A percentile compares a stretch with the other conserved stretches of the same genome.
Conservation (phyloP, 1,139 yeast genomes). For the Magnusiomyces suaveolens region DNA sequence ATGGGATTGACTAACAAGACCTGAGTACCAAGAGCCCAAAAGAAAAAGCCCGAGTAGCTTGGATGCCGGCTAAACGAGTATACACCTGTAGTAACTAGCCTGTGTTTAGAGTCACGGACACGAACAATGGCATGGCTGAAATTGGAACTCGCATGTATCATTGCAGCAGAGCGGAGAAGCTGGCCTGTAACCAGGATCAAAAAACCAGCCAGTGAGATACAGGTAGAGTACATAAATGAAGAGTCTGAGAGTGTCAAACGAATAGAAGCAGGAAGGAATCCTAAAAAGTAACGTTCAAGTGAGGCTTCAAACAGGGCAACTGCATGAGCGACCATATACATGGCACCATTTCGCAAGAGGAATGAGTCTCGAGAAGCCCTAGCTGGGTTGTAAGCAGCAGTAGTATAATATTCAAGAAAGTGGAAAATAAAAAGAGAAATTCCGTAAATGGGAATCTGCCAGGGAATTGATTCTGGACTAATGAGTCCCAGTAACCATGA, state of each 20-base stretch:
- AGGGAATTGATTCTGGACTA: not conserved
- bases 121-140: slow-evolving; percentile 73
- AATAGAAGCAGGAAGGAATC: not conserved
- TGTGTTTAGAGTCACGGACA: slow-evolving; percentile 45
- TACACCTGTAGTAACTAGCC: slow-evolving; percentile 61
- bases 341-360: slow-evolving; percentile 59
- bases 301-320: slow-evolving; percentile 43
- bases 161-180: slow-evolving; percentile 55
- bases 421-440: slow-evolving; percentile 56
- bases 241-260: slow-evolving; percentile 7
- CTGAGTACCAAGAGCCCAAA: slow-evolving; percentile 91
- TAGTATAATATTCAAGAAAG: slow-evolving; percentile 66
- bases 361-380: slow-evolving; percentile 69
- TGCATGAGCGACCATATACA: slow-evolving; percentile 55
- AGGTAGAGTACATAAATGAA: slow-evolving; percentile 18
- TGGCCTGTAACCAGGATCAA: slow-evolving; percentile 54
- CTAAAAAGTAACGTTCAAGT: slow-evolving; percentile 20
- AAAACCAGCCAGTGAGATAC: slow-evolving; percentile 39
- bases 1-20: slow-evolving; percentile 56
- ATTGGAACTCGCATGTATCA: slow-evolving; percentile 82
- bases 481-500: not conserved
- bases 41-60: slow-evolving; percentile 79
- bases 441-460: slow-evolving; percentile 42
- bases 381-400: slow-evolving; percentile 60
- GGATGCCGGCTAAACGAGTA: slow-evolving; percentile 71